These are phyloP conservation scores for Dictyophora rubrovolvata DNA, from an alignment of 768 basidiomycete genomes.

Conservation along the genomic window DNA sequence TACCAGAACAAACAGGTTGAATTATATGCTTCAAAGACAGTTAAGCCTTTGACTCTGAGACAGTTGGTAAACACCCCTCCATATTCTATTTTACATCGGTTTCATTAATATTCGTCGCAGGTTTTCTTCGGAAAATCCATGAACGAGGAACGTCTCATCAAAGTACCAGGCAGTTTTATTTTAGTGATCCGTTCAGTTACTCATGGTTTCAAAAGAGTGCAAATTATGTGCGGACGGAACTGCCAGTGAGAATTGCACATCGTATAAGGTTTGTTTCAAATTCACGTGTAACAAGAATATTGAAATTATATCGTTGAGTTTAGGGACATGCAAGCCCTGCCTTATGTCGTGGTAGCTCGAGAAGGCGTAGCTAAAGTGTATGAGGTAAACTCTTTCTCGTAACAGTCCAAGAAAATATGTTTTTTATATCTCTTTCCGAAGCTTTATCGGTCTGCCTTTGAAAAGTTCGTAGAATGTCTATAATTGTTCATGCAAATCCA, in stretches of 20 bases:
- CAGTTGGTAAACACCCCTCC: constrained; percentile 48
- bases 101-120: constrained; percentile 26
- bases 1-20: constrained; percentile 81
- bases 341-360: constrained; percentile 79
- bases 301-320: neutral
- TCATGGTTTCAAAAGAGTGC: constrained; percentile 46
- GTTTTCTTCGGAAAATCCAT: constrained; percentile 82
- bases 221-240: constrained; percentile 82
- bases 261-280: constrained; percentile 37
- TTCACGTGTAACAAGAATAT: neutral
- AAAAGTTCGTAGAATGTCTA: constrained; percentile 41
- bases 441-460: constrained; percentile 84
- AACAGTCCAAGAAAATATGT: neutral
- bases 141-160: constrained; percentile 67
- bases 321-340: constrained; percentile 73
- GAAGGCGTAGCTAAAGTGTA: constrained; percentile 78
- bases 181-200: neutral
- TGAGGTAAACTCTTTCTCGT: constrained; percentile 40
- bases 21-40: constrained; percentile 63
- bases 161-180: constrained; percentile 29
- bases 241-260: constrained; percentile 83
- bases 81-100: neutral
- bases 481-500: neutral
- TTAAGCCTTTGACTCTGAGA: constrained; percentile 62
- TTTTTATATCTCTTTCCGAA: constrained; percentile 19